Evolutionary conservation across 2,329 filamentous ascomycete species (phyloP).

Genomic region (Monilinia polystroma): DNA sequence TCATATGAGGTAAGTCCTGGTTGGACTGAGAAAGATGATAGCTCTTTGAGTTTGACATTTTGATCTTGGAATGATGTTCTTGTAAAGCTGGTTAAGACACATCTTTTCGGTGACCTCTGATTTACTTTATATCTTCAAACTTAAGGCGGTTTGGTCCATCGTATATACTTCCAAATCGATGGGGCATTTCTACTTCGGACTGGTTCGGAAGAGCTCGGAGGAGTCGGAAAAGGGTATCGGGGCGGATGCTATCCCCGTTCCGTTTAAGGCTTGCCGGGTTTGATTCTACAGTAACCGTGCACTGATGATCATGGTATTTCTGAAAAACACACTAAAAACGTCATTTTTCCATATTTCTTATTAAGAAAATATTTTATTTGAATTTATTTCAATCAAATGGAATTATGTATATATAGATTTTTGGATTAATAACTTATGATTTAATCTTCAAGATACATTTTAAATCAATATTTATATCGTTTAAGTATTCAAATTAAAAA

Average conservation of each 20-base stretch:
- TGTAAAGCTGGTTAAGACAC: background rate
- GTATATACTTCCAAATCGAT: background rate
- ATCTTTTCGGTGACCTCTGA: background rate
- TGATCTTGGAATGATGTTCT: background rate
- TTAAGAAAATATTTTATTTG: too few relatives aligned
- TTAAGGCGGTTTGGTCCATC: background rate
- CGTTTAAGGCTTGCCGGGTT: background rate
- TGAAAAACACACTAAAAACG: too few relatives aligned
- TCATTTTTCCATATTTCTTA: too few relatives aligned
- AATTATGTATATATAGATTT: too few relatives aligned
- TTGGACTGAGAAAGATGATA: conserved; percentile 8
- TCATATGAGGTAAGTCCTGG: conserved; percentile 36
- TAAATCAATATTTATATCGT: too few relatives aligned
- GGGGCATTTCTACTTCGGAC: background rate
- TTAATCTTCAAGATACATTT: too few relatives aligned
- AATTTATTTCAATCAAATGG: too few relatives aligned
- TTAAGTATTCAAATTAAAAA: too few relatives aligned
- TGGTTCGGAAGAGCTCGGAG: background rate
- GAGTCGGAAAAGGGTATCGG: background rate
- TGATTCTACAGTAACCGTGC: too few relatives aligned
- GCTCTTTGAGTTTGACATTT: conserved; percentile 13
- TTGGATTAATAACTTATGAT: too few relatives aligned
- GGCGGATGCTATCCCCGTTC: background rate
- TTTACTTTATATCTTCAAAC: background rate
- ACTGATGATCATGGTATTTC: too few relatives aligned